Conservation (phyloP, 2,329 filamentous ascomycete genomes). For the Fusarium sp. region DNA sequence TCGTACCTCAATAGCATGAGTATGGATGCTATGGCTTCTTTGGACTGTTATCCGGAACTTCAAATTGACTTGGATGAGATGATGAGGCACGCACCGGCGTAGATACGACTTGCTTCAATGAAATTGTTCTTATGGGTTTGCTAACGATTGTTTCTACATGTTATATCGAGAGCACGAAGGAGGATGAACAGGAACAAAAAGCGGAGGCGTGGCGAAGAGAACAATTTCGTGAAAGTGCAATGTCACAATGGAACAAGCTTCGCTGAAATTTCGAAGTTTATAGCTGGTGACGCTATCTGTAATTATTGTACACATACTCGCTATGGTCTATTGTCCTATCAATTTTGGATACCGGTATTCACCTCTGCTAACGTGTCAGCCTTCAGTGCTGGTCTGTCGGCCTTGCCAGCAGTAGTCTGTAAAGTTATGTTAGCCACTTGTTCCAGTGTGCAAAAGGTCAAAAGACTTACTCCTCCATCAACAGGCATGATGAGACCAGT, state of each 20-base stretch:
- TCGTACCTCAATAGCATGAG: conserved; percentile 11
- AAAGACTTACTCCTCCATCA: conserved; percentile 10
- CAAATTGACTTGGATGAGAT: conserved; percentile 18
- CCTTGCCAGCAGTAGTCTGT: conserved; percentile 13
- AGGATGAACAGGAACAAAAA: no score
- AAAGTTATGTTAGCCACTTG: background rate
- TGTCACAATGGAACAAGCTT: no score
- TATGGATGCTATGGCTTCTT: conserved; percentile 10
- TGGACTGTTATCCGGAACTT: conserved; percentile 14
- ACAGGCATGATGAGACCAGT: conserved; percentile 18
- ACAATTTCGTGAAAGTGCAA: no score
- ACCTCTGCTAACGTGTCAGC: conserved; percentile 7
- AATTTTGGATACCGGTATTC: conserved; percentile 9
- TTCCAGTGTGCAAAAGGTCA: background rate
- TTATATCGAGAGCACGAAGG: no score
- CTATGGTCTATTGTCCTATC: background rate
- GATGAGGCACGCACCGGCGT: conserved; percentile 1
- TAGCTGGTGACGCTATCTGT: background rate
- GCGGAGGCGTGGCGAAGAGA: no score
- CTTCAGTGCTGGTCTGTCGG: conserved; percentile 12
- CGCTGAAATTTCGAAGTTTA: background rate
- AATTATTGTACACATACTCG: background rate
- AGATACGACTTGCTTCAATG: background rate
- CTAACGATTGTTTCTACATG: no score
- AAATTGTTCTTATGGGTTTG: no score